Evolutionary conservation across 2,329 filamentous ascomycete species (phyloP).

Genomic region (Rosellinia necatrix): DNA sequence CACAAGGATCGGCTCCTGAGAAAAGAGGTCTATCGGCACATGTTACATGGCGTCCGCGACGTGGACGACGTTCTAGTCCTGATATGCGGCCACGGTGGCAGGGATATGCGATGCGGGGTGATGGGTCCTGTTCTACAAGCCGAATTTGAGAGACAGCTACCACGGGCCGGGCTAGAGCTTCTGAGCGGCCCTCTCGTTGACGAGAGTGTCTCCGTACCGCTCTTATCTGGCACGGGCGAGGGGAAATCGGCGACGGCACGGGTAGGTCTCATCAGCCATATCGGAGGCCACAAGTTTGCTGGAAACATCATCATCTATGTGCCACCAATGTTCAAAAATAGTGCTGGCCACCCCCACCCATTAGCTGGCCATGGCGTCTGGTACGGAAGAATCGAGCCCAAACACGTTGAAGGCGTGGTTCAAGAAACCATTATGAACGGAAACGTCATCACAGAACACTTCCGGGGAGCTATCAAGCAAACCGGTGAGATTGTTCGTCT

Average conservation of each 20-base stretch:
- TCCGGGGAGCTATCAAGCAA: slow-evolving; percentile 69
- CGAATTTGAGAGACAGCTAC: slow-evolving; percentile 70
- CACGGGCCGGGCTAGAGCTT: slow-evolving; percentile 54
- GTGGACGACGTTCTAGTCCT: slow-evolving; percentile 75
- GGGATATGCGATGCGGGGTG: slow-evolving; percentile 82
- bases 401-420: slow-evolving; percentile 76
- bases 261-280: slow-evolving; percentile 75
- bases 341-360: slow-evolving; percentile 54
- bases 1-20: slow-evolving; percentile 57
- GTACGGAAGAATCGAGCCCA: slow-evolving; percentile 79
- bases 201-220: slow-evolving; percentile 39
- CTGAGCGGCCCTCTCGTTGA: slow-evolving; percentile 51
- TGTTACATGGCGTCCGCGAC: slow-evolving; percentile 62
- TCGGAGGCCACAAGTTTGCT: slow-evolving; percentile 84
- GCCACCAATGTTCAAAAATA: slow-evolving; percentile 56
- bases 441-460: slow-evolving; percentile 70
- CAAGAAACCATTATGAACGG: slow-evolving; percentile 71
- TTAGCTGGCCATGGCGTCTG: slow-evolving; percentile 76
- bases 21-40: slow-evolving; percentile 57
- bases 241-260: slow-evolving; percentile 52
- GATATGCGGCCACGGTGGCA: slow-evolving; percentile 83
- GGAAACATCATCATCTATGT: slow-evolving; percentile 84
- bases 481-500: slow-evolving; percentile 58
- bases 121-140: slow-evolving; percentile 73
- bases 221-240: slow-evolving; percentile 31